These are phyloP conservation scores for Lentinus tigrinus DNA, from an alignment of 768 basidiomycete species.

Conservation along the genomic window DNA sequence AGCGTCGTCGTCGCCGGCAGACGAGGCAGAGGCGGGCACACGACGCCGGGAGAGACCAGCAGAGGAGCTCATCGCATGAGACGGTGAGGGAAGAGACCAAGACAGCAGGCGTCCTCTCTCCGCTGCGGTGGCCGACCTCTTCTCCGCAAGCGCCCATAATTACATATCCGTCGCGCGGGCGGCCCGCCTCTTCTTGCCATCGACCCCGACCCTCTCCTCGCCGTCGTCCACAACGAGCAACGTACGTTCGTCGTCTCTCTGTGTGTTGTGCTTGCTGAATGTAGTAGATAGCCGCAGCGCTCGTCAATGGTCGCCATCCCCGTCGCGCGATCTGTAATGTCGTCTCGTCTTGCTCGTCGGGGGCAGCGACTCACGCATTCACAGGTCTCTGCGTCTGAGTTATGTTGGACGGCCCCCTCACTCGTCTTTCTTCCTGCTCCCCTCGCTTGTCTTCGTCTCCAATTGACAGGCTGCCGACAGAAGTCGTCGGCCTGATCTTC, in stretches of 20 bases:
- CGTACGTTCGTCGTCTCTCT: too few relatives aligned
- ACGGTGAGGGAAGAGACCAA: background rate
- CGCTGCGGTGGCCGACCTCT: background rate
- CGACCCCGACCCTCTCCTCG: background rate
- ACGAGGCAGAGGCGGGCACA: conserved; percentile 39
- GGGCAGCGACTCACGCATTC: too few relatives aligned
- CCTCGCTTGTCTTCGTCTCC: background rate
- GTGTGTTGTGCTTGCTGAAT: too few relatives aligned
- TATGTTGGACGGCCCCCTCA: background rate
- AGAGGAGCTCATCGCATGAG: conserved; percentile 46
- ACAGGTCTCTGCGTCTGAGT: too few relatives aligned
- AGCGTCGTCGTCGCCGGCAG: conserved; percentile 35
- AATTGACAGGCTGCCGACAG: background rate
- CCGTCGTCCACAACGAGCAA: background rate
- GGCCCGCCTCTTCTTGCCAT: background rate
- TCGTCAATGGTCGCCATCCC: too few relatives aligned
- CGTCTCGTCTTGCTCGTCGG: too few relatives aligned
- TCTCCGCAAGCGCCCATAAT: conserved; percentile 3
- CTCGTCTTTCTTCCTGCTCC: background rate
- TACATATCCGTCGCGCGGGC: background rate
- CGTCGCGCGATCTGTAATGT: too few relatives aligned
- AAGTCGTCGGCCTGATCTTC: background rate
- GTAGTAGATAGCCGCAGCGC: too few relatives aligned
- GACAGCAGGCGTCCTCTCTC: background rate
- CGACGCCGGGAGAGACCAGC: conserved; percentile 60